Conservation (phyloP, 805 yeast genomes). For the Candida krabiensis region DNA sequence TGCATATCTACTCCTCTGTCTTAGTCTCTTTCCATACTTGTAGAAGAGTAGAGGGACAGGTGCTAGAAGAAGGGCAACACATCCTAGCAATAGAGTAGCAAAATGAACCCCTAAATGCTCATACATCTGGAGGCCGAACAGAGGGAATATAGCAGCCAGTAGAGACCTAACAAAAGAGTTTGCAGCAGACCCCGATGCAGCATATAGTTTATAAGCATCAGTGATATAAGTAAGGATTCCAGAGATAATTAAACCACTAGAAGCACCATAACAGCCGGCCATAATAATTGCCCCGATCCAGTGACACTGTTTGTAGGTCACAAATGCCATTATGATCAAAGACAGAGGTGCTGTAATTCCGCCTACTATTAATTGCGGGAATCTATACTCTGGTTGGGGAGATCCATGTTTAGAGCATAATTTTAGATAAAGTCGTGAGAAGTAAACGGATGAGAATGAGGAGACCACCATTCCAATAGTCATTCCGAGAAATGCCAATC, state of each 20-base stretch:
- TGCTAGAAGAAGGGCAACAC: constrained; percentile 47
- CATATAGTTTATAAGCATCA: constrained; percentile 46
- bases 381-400: constrained; percentile 56
- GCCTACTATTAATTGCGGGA: constrained; percentile 60
- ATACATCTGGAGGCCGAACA: constrained; percentile 60
- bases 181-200: constrained; percentile 53
- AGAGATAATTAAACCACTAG: constrained; percentile 42
- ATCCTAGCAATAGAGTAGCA: constrained; percentile 56
- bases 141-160: constrained; percentile 57
- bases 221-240: constrained; percentile 41
- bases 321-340: constrained; percentile 60
- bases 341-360: constrained; percentile 52
- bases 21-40: constrained; percentile 43
- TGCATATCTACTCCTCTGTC: constrained; percentile 48
- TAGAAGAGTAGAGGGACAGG: constrained; percentile 58
- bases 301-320: constrained; percentile 48
- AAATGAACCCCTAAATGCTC: constrained; percentile 54
- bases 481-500: constrained; percentile 63
- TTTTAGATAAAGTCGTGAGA: constrained; percentile 34
- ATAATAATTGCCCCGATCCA: constrained; percentile 56
- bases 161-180: constrained; percentile 52
- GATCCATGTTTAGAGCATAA: constrained; percentile 38
- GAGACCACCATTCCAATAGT: constrained; percentile 51
- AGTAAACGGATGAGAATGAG: constrained; percentile 34
- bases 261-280: constrained; percentile 41